phyloP scores from a whole-genome alignment of 2,329 filamentous ascomycete genomes.

The Apiospora hydei region DNA sequence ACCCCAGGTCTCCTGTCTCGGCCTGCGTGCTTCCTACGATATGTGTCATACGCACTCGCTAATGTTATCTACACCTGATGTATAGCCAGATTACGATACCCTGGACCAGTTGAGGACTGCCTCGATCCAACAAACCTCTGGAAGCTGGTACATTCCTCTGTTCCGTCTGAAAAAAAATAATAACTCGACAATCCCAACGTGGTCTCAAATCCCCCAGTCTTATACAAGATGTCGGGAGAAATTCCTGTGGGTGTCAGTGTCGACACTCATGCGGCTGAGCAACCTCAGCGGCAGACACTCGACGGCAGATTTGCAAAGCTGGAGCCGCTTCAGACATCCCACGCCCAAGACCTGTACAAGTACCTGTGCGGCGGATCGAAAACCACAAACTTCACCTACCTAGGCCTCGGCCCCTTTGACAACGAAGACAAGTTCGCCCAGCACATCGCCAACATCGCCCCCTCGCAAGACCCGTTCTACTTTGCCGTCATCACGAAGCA shows the following conservation, averaged over 20 bases:
- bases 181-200: not conserved
- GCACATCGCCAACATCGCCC: constrained; percentile 29
- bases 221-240: not conserved
- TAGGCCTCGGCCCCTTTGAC: constrained; percentile 36
- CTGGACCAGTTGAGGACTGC: not conserved
- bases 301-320: constrained; percentile 14
- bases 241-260: constrained; percentile 21
- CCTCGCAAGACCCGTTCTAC: constrained; percentile 34
- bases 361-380: constrained; percentile 21
- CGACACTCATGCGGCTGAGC: constrained; percentile 19
- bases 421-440: constrained; percentile 32
- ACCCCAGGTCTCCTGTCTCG: not conserved
- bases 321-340: constrained; percentile 14
- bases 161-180: not conserved
- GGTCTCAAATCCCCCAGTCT: not conserved
- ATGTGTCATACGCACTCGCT: not conserved
- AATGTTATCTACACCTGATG: not conserved
- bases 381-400: constrained; percentile 32
- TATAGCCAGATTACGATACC: no score
- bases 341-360: constrained; percentile 23
- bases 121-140: not conserved
- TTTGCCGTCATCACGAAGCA: constrained; percentile 37
- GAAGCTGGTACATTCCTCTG: not conserved
- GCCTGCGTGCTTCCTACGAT: not conserved
- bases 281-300: constrained; percentile 12